A percentile compares a stretch with the other conserved stretches of the same genome.
These are phyloP conservation scores for Penicillium frequentans DNA, from an alignment of 2,329 filamentous ascomycete species.

Conservation along the genomic window DNA sequence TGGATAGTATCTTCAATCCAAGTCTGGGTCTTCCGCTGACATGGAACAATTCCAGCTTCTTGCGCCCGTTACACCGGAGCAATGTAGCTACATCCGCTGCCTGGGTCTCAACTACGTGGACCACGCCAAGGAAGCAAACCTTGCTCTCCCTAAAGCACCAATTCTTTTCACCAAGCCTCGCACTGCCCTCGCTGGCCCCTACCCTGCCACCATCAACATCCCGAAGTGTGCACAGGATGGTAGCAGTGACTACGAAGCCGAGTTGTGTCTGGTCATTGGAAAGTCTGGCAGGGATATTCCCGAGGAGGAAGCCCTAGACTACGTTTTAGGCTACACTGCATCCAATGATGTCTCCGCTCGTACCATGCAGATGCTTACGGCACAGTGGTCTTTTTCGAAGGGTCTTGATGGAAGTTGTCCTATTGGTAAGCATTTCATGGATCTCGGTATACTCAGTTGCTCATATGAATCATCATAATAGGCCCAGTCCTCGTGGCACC, in stretches of 20 bases:
- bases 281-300: constrained; percentile 21
- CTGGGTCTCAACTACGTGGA: constrained; percentile 34
- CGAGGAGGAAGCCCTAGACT: constrained; percentile 23
- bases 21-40: background rate
- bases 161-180: constrained; percentile 33
- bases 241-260: constrained; percentile 33
- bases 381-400: constrained; percentile 28
- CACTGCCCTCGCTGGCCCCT: constrained; percentile 26
- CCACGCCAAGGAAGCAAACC: constrained; percentile 27
- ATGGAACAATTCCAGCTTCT: constrained; percentile 21
- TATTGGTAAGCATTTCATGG: constrained; percentile 16
- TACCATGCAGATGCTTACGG: constrained; percentile 14
- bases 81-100: constrained; percentile 32
- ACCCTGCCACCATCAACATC: constrained; percentile 27
- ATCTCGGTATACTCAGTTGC: background rate
- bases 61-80: constrained; percentile 25
- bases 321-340: constrained; percentile 35
- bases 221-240: constrained; percentile 33
- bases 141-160: constrained; percentile 28
- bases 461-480: background rate
- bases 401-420: constrained; percentile 27
- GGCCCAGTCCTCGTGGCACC: background rate
- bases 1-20: background rate
- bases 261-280: constrained; percentile 28
- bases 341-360: constrained; percentile 36